Evolutionary conservation across 106 monocot species (phyloP).

Genomic region (Allium cepa): DNA sequence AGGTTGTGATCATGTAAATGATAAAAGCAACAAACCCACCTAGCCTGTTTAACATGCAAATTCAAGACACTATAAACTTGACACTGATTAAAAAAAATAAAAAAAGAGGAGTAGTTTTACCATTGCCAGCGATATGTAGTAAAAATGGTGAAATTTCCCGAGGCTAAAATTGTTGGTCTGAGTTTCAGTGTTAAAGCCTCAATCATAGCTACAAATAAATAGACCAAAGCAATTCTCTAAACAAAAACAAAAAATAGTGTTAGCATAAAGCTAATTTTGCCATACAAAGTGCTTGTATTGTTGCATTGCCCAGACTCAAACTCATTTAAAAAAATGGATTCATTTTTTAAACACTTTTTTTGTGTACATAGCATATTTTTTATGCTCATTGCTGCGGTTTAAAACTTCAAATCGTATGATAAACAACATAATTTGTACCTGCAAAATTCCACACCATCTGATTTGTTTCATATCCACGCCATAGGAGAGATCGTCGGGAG

Average conservation of each 20-base stretch:
- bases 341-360: background rate
- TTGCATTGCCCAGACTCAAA: too few relatives aligned
- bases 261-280: too few relatives aligned
- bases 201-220: constrained; percentile 17
- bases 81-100: background rate
- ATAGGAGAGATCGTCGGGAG: constrained; percentile 36
- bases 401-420: background rate
- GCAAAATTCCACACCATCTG: constrained; percentile 45
- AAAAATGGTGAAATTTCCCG: constrained; percentile 15
- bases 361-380: background rate
- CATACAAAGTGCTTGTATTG: too few relatives aligned
- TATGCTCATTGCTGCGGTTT: background rate
- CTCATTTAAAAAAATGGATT: background rate
- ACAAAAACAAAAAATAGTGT: too few relatives aligned
- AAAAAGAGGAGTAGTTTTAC: background rate
- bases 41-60: constrained; percentile 15
- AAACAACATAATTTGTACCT: constrained; percentile 14
- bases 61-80: constrained; percentile 3
- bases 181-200: constrained; percentile 15
- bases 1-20: constrained; percentile 41
- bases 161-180: constrained; percentile 10
- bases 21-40: constrained; percentile 23
- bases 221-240: constrained; percentile 23
- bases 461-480: constrained; percentile 48
- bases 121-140: constrained; percentile 23